Base-by-base conservation (phyloP, 2,329 filamentous ascomycete genomes). In the Epichloe sp. region DNA sequence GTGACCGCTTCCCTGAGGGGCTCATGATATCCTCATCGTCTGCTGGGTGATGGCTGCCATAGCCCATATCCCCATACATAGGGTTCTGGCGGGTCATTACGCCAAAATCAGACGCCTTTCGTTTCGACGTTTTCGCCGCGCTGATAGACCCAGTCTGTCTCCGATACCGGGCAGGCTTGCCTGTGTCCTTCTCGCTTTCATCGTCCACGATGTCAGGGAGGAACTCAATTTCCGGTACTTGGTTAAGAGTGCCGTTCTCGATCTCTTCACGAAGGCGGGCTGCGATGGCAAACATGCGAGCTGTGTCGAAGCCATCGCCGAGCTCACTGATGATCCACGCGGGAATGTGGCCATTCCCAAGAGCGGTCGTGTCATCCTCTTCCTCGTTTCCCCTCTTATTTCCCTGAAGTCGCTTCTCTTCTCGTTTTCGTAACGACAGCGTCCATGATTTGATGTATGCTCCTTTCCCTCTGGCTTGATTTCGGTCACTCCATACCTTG, bases 401-500 rank as follows among this genome's bases (percentile, higher is more conserved):
- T 12, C 67, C 65, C 35, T 50, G 48, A 7, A 80, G 66, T 4
- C 80, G 75, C 57, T 76, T 72, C 59, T 80, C 72, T 61, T 86
- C 82, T 14, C 83, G 77, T 66, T 83, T 83, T 44, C 82, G 75
- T 46, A 83, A 72, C 5, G 74, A 75, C 6, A 88, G 65, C 1
- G 77, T 74, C 78, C 84, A 88, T 57, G 62, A 61, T 44, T 62
- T 64, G 50, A 69, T 67, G 47, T 60, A 61, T 5, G 65, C 62
- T 0, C 63, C 61, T 44, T 59, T 58, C 23, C 57, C 60, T 15
- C 56, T 54, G 34, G 55, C 59, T 38, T 65, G 58, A 53, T 82
- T 80, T 3, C 66, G 59, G 35, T 76, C 68, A 53, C 75, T 79
- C 85, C 84, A 88, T 0, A 68, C 65, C 55, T 83, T 74, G 46